Percentiles rank a stretch among this genome's conserved stretches.
These are phyloP conservation scores for Colletotrichum tropicicola DNA, from an alignment of 2,329 filamentous ascomycete species.

Conservation along the genomic window DNA sequence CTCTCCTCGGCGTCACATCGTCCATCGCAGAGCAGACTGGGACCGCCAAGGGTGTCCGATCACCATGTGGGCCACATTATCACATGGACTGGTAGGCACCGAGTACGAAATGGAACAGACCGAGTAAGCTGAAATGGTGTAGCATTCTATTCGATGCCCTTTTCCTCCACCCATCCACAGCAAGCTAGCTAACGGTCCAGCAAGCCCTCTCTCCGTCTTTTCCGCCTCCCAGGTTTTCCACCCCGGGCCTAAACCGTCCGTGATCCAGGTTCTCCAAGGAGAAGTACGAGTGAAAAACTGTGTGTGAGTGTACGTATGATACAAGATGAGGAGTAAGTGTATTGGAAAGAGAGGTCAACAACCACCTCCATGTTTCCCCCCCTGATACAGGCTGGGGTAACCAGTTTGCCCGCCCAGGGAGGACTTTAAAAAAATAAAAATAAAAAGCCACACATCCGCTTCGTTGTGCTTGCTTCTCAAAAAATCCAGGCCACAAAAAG, in stretches of 20 bases:
- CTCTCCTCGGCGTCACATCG: not conserved
- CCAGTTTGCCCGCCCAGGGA: not conserved
- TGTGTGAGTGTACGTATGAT: slow-evolving; percentile 6
- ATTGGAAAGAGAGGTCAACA: not conserved
- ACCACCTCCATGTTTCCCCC: not conserved
- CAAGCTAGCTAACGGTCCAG: too few relatives aligned
- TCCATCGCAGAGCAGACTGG: too few relatives aligned
- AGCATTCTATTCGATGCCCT: slow-evolving; percentile 16
- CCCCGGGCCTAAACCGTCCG: not conserved
- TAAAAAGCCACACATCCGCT: too few relatives aligned
- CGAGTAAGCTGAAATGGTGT: not conserved
- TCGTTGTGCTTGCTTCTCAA: not conserved
- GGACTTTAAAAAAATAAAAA: not conserved
- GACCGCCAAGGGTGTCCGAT: not conserved
- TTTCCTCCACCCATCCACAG: too few relatives aligned
- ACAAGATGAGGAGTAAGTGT: slow-evolving; percentile 5
- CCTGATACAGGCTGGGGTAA: not conserved
- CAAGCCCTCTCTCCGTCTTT: not conserved
- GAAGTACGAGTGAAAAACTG: not conserved
- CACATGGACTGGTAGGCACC: not conserved
- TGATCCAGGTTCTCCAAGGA: not conserved
- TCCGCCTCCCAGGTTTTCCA: not conserved
- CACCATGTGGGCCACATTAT: not conserved
- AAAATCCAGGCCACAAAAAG: not conserved
- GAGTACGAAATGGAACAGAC: not conserved